Evolutionary conservation across 106 monocot genomes (phyloP).

Genomic region (Cymbidium sinense): DNA sequence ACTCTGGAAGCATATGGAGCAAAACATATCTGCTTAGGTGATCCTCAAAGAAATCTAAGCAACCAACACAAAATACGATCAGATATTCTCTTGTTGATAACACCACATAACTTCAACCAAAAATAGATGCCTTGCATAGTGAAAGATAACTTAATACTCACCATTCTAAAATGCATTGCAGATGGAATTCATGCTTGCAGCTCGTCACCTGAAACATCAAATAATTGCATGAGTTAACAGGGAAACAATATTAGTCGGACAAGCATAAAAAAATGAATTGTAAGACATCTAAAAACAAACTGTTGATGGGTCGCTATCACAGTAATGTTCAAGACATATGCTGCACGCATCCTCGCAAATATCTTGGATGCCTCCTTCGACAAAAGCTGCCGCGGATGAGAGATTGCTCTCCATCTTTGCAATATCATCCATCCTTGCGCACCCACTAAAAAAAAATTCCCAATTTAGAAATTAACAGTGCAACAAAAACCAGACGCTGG

Average conservation of each 20-base stretch:
- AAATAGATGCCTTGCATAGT: neutral
- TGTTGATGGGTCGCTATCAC: constrained; percentile 65
- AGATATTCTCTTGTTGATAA: neutral
- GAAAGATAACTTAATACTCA: constrained; percentile 2
- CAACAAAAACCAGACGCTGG: neutral
- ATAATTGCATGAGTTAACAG: neutral
- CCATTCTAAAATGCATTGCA: constrained; percentile 30
- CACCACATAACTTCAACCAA: neutral
- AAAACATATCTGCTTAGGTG: neutral
- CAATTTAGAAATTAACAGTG: neutral
- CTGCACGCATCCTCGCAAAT: constrained; percentile 76
- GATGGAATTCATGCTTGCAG: constrained; percentile 33
- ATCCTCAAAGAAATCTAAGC: neutral
- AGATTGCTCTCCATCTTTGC: constrained; percentile 41
- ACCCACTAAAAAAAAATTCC: neutral
- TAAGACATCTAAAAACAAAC: constrained; percentile 3
- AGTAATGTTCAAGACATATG: constrained; percentile 77
- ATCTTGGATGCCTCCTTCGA: constrained; percentile 77
- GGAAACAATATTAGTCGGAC: neutral
- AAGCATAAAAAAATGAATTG: neutral
- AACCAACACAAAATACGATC: neutral
- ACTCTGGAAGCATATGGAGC: constrained; percentile 1
- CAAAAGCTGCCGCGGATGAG: constrained; percentile 66
- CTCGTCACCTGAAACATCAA: constrained; percentile 16
- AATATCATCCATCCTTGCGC: constrained; percentile 37